Conservation (phyloP, 345 rosid species). For the Orychophragmus violaceus region DNA sequence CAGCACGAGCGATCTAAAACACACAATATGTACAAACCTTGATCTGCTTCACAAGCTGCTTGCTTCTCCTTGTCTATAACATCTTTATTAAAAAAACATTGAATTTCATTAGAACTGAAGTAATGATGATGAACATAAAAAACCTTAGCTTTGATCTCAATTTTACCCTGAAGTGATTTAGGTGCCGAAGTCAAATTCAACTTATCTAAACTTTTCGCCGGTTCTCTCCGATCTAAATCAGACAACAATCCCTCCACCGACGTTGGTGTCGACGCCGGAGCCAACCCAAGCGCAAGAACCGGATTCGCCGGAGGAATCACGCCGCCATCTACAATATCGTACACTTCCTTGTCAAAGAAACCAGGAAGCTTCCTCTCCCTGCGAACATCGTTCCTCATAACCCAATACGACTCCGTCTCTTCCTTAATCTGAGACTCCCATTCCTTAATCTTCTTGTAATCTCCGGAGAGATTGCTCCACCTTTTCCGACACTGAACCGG, state of each 20-base stretch:
- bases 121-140: background rate
- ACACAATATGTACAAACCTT: no score
- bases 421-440: constrained; percentile 72
- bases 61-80: constrained; percentile 45
- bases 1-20: background rate
- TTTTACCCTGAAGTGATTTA: constrained; percentile 38
- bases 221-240: constrained; percentile 62
- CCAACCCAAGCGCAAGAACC: constrained; percentile 37
- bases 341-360: constrained; percentile 88
- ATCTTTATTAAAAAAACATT: background rate
- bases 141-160: background rate
- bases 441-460: constrained; percentile 88
- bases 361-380: constrained; percentile 89
- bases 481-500: constrained; percentile 98
- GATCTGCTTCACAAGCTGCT: constrained; percentile 28
- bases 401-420: constrained; percentile 88
- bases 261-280: constrained; percentile 29
- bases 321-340: constrained; percentile 70
- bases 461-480: constrained; percentile 98
- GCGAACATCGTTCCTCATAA: constrained; percentile 83
- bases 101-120: background rate
- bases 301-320: constrained; percentile 24
- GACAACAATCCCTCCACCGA: constrained; percentile 56
- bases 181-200: constrained; percentile 36
- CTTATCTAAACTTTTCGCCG: constrained; percentile 38